Conservation (phyloP, 1,284 basidiomycete species). For the Microbotryum violaceum region DNA sequence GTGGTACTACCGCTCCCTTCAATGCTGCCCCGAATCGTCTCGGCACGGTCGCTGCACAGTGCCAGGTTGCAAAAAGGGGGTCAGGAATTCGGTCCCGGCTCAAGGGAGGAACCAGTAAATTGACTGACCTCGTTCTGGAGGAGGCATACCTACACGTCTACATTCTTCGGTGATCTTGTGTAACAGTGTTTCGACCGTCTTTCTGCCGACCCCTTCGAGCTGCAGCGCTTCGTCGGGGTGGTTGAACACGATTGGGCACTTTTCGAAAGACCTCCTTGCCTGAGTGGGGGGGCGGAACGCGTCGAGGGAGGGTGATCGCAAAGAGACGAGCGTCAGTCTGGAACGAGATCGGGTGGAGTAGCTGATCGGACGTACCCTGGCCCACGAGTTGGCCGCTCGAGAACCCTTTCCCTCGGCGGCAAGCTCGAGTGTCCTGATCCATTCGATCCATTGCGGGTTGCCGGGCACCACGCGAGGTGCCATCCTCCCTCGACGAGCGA, state of each 20-base stretch:
- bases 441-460: constrained; percentile 28
- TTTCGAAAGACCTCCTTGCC: constrained; percentile 18
- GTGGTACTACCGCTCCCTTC: no score
- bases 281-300: neutral
- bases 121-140: constrained; percentile 19
- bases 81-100: no score
- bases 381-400: constrained; percentile 14
- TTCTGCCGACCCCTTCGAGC: constrained; percentile 16
- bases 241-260: constrained; percentile 10
- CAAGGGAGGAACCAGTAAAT: no score
- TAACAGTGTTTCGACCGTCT: constrained; percentile 8
- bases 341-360: neutral
- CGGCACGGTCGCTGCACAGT: no score
- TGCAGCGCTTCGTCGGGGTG: constrained; percentile 18
- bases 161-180: constrained; percentile 6
- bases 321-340: neutral
- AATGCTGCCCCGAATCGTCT: no score
- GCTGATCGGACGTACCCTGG: constrained; percentile 8
- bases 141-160: neutral
- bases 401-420: constrained; percentile 8
- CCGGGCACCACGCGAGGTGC: constrained; percentile 8
- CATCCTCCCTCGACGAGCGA: neutral
- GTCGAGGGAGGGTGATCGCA: neutral
- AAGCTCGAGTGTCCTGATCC: constrained; percentile 15
- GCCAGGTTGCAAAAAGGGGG: no score